Conservation (phyloP, 441 rosid genomes). For the Kokia cookei region DNA sequence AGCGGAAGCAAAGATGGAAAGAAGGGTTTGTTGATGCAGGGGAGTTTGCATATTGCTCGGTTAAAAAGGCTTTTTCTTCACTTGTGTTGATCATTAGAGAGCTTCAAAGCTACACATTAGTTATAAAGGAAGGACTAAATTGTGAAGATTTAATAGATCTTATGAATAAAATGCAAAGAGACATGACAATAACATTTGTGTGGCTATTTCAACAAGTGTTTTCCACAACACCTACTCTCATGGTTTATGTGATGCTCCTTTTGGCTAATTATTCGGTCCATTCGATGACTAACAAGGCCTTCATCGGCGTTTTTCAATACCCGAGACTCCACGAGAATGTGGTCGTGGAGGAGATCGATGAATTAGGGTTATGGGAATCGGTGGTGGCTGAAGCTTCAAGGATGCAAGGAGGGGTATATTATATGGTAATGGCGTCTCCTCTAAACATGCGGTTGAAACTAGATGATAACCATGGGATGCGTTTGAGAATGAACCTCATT, state of each 20-base stretch:
- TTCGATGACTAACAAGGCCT: slow-evolving; percentile 30
- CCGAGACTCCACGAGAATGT: not conserved
- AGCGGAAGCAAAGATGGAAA: slow-evolving; percentile 46
- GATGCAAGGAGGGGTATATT: slow-evolving; percentile 21
- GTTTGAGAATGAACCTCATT: slow-evolving; percentile 43
- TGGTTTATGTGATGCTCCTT: slow-evolving; percentile 76
- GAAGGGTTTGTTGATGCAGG: slow-evolving; percentile 40
- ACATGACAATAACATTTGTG: slow-evolving; percentile 49
- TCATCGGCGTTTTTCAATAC: not conserved
- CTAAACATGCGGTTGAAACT: slow-evolving; percentile 36
- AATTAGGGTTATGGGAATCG: slow-evolving; percentile 44
- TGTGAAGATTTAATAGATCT: slow-evolving; percentile 41
- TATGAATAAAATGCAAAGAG: slow-evolving; percentile 38
- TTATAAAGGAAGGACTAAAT: slow-evolving; percentile 22
- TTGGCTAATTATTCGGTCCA: slow-evolving; percentile 60
- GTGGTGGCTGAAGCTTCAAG: slow-evolving; percentile 44
- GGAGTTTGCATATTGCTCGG: slow-evolving; percentile 43
- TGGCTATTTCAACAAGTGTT: slow-evolving; percentile 82
- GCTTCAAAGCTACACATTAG: slow-evolving; percentile 53
- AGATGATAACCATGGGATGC: slow-evolving; percentile 35
- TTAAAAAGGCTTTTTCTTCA: slow-evolving; percentile 61
- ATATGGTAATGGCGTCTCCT: slow-evolving; percentile 28
- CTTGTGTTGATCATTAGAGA: slow-evolving; percentile 68
- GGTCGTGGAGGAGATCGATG: not conserved
- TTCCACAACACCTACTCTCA: slow-evolving; percentile 57